Percentiles rank a stretch among this genome's conserved stretches.
These are phyloP conservation scores for Ophiosphaerella herpotricha DNA, from an alignment of 2,329 filamentous ascomycete genomes.

Conservation along the genomic window DNA sequence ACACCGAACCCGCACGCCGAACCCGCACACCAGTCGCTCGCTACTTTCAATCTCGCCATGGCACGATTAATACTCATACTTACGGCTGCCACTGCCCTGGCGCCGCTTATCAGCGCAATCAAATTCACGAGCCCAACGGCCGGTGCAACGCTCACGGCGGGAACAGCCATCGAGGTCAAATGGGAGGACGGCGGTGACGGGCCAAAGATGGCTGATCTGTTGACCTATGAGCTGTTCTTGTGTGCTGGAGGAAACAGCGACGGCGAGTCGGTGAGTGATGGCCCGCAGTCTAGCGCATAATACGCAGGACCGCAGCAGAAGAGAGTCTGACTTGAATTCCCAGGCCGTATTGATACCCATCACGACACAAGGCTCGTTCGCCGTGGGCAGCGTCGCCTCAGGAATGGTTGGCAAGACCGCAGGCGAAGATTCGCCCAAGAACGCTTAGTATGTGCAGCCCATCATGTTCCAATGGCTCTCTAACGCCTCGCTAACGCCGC, in stretches of 20 bases:
- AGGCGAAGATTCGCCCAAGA: conserved; percentile 46
- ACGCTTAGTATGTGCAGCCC: conserved; percentile 59
- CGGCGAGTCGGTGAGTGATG: background rate
- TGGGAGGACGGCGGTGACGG: conserved; percentile 62
- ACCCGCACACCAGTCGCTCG: conserved; percentile 18
- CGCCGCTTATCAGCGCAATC: conserved; percentile 55
- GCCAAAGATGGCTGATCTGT: conserved; percentile 56
- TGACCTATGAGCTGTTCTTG: conserved; percentile 62
- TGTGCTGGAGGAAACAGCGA: conserved; percentile 63
- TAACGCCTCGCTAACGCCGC: conserved; percentile 9
- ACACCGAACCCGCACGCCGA: background rate
- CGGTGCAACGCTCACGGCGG: conserved; percentile 56
- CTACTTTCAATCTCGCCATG: conserved; percentile 28
- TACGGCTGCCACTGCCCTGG: conserved; percentile 43
- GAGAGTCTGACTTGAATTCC: conserved; percentile 3
- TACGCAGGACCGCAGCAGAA: no score
- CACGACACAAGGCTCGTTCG: conserved; percentile 52
- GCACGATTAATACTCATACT: conserved; percentile 32
- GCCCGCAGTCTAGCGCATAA: no score
- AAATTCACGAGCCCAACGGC: conserved; percentile 59
- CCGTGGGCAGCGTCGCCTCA: conserved; percentile 48
- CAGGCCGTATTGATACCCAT: conserved; percentile 34
- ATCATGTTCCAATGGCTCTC: background rate
- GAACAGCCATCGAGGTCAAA: conserved; percentile 57
- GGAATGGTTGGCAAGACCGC: conserved; percentile 28